Evolutionary conservation across 306 rosid genomes (phyloP), one percentile per base, ranked within the genome.

Genomic region (Lablab purpureus): DNA sequence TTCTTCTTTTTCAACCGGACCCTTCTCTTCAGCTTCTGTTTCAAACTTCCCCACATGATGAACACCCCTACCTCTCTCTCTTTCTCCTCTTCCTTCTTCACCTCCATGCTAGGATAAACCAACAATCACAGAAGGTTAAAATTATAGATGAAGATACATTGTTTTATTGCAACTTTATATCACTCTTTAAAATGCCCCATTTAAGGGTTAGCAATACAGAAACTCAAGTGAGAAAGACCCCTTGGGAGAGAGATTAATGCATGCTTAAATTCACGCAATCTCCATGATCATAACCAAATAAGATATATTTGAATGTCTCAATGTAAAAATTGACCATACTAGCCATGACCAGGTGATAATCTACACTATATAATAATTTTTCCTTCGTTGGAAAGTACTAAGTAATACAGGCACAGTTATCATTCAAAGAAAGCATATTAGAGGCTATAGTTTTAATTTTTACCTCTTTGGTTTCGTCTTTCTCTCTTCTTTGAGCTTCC

Each of bases 41-140:
- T 76, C 78, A 15, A 81, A 45, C 47, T 80, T 82, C 8, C 72
- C 88, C 27, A 69, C 79, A 22, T 68, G 11, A 45, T 66, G 76
- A n/a, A 18, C 70, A 7, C 6, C 23, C 13, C 25, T 67, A 34
- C 52, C 69, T 11, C 59, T 50, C 7, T 2, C 69, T n/a, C 63
- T 19, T 72, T n/a, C 74, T 40, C 10, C 5, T 72, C 18, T 37
- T 1, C 14, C 22, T 28, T 32, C 81, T 72, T 78, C 62, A 2
- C 18, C 82, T 37, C 40, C 41, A 10, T 15, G 45, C 56, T 59
- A 8, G 9, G 43, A 62, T 15, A 36, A 18, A 18, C 28, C 50
- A 36, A 36, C 71, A 65, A 65, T 65, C n/a, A 1, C 3, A 32
- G 3, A 32, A 63, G 7, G 46, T 37, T 18, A 36, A n/a, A 37